phyloP scores from a whole-genome alignment of 352 stramenopile genomes.

The Achlya hypogyna region DNA sequence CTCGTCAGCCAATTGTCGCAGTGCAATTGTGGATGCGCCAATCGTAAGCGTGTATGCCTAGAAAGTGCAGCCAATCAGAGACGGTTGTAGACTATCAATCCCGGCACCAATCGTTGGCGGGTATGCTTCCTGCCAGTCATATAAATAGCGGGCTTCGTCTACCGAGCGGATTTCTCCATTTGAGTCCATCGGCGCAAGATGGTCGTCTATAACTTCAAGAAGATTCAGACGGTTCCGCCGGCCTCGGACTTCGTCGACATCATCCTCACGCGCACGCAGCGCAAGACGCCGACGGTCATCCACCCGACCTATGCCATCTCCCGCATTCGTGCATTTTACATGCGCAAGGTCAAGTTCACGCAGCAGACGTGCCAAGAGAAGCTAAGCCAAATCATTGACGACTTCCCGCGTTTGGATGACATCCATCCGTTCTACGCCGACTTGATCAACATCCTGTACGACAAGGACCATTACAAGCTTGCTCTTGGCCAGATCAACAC shows the following conservation, averaged over 20 bases:
- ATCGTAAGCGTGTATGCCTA: too few relatives aligned
- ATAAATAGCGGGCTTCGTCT: not conserved
- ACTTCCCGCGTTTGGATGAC: conserved; percentile 98
- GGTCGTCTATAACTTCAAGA: conserved; percentile 99
- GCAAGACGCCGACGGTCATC: conserved; percentile 99
- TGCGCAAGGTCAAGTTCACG: conserved; percentile 99
- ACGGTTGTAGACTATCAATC: not conserved
- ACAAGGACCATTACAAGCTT: conserved; percentile 99
- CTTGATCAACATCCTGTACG: conserved; percentile 99
- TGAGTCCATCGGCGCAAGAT: conserved; percentile 52
- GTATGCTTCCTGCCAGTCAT: not conserved
- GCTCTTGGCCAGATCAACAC: conserved; percentile 99
- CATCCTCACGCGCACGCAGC: conserved; percentile 97
- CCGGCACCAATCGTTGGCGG: not conserved
- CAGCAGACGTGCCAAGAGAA: conserved; percentile 99
- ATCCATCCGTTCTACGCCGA: conserved; percentile 99
- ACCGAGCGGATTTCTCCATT: not conserved
- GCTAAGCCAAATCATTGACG: conserved; percentile 94
- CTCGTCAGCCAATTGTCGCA: too few relatives aligned
- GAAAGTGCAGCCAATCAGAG: not conserved
- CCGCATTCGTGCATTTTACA: conserved; percentile 93
- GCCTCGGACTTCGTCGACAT: conserved; percentile 99
- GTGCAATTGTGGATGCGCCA: too few relatives aligned
- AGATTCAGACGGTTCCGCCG: conserved; percentile 96
- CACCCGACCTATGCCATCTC: conserved; percentile 96